Conservation (phyloP, 257 asterid genomes). For the Anisodus tanguticus region DNA sequence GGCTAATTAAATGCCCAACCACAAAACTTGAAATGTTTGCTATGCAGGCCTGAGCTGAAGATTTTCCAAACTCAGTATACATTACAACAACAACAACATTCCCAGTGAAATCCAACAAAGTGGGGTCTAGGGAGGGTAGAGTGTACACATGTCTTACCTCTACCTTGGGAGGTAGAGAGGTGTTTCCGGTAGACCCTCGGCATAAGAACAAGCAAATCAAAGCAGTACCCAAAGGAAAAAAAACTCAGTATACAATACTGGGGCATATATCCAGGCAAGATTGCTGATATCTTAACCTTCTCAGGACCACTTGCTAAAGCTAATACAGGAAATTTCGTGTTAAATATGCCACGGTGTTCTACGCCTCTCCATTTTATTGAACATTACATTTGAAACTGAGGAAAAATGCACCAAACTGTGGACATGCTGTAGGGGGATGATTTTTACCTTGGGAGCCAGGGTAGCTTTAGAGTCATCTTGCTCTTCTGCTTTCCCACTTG, state of each 20-base stretch:
- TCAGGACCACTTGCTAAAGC: background rate
- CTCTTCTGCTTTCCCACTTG: slow-evolving; percentile 63
- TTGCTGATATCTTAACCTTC: slow-evolving; percentile 5
- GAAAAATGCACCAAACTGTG: background rate
- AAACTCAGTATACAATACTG: background rate
- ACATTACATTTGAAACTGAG: slow-evolving; percentile 8
- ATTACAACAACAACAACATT: no score
- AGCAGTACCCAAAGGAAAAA: no score
- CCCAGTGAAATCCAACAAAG: no score
- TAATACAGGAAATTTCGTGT: background rate
- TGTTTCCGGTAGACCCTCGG: no score
- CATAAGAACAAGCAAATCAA: no score
- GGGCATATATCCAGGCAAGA: slow-evolving; percentile 16
- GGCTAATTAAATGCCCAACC: background rate
- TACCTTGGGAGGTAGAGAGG: no score
- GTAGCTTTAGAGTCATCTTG: slow-evolving; percentile 86
- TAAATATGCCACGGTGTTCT: background rate
- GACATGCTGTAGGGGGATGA: background rate
- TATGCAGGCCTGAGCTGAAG: background rate
- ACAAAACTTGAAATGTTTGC: background rate
- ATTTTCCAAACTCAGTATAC: no score
- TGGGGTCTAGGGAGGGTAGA: no score
- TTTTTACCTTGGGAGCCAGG: slow-evolving; percentile 84
- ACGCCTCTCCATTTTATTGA: background rate
- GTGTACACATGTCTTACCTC: no score